Evolutionary conservation across 1,284 basidiomycete genomes (phyloP).

Genomic region (Vanrija humicola): DNA sequence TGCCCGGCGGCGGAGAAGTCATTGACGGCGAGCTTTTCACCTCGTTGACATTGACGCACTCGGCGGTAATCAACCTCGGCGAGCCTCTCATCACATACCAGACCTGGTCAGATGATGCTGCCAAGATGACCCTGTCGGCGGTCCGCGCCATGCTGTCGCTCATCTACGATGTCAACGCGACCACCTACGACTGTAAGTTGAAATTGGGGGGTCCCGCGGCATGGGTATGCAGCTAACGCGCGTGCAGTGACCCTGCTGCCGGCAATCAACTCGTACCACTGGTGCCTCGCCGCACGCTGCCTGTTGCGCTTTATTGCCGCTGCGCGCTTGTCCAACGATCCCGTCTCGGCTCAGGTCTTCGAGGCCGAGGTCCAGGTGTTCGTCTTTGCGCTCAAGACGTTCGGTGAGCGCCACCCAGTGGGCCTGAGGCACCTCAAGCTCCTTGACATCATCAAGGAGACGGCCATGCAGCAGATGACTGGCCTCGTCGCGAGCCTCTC

Average conservation of each 20-base stretch:
- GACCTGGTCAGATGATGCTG: conserved; percentile 35
- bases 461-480: not conserved
- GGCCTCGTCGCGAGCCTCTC: not conserved
- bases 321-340: conserved; percentile 25
- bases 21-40: conserved; percentile 35
- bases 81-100: conserved; percentile 37
- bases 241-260: conserved; percentile 34
- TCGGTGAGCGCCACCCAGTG: conserved; percentile 33
- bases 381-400: conserved; percentile 24
- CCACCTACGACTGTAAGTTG: conserved; percentile 39
- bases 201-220: too few relatives aligned
- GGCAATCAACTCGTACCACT: conserved; percentile 21
- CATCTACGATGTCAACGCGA: conserved; percentile 39
- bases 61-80: conserved; percentile 28
- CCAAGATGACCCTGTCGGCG: conserved; percentile 34
- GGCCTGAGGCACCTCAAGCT: conserved; percentile 28
- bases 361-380: conserved; percentile 38
- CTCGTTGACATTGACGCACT: conserved; percentile 31
- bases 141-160: conserved; percentile 40
- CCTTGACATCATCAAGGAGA: conserved; percentile 18
- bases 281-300: conserved; percentile 25
- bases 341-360: conserved; percentile 31
- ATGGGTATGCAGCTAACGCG: not conserved
- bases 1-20: conserved; percentile 9
- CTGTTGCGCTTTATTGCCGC: conserved; percentile 36